Evolutionary conservation across 2,329 filamentous ascomycete species (phyloP), one percentile per base, ranked within the genome.

Genomic region (Epichloe sylvatica): DNA sequence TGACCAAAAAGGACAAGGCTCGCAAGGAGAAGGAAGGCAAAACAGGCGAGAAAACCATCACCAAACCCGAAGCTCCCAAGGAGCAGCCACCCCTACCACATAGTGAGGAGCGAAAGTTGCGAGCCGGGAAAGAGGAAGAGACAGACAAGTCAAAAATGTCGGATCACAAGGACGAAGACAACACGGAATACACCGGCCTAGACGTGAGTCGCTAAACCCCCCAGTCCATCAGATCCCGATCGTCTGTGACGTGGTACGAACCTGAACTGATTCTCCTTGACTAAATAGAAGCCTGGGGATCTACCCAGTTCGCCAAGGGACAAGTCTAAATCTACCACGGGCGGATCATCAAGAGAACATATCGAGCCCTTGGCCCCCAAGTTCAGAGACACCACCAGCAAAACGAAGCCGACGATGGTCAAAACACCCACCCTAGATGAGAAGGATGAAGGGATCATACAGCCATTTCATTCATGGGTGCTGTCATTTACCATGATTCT

Each of bases 401-500:
- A 21, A 34, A 35, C 47, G n/a, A 45, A 25, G 33, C 21, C 45
- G 30, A 50, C 4, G 38, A 19, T 30, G 8, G 7, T 9, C 13
- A 36, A 51, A 17, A 63, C 64, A 8, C 66, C 70, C 48, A 59
- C 51, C 4, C 2, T 13, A n/a, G 57, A 59, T 45, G 64, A 64
- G 5, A 68, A 70, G 4, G 71, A 75, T 6, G 76, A 75, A 9
- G 80, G 82, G 51, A 71, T 90, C 39, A 88, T 90, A 52, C 84
- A 82, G 54, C 86, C 87, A 17, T 73, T 83, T 60, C 91, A 98
- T 66, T 97, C 92, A 4, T 94, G 92, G 61, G 62, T 94, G 12
- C 81, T 97, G 34, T 94, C 92, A 15, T 81, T 96, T 52, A 91
- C 90, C 51, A 98, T 97, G 92, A 98, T 98, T 60, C 73, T 97